Evolutionary conservation across 257 asterid genomes (phyloP).

Genomic region (Leptodermis oblonga): DNA sequence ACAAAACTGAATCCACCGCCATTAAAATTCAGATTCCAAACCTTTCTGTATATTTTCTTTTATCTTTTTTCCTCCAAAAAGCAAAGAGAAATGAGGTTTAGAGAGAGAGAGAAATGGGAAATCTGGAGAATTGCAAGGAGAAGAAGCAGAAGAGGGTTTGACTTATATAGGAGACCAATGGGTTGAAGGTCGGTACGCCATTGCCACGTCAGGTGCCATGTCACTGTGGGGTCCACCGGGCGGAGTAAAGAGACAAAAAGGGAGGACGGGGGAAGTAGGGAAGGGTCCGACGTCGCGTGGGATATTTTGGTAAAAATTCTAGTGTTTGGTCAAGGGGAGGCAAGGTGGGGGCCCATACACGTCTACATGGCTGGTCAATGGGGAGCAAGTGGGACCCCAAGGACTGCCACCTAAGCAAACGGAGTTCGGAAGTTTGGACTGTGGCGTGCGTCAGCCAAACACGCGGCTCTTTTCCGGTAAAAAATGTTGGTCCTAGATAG

Average conservation of each 20-base stretch:
- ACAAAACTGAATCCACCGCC: constrained; percentile 80
- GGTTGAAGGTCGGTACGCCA: not conserved
- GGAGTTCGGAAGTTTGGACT: constrained; percentile 26
- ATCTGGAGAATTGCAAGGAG: constrained; percentile 17
- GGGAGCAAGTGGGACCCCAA: constrained; percentile 45
- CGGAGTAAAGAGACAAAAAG: constrained; percentile 30
- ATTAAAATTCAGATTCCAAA: constrained; percentile 21
- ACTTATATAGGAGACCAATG: constrained; percentile 40
- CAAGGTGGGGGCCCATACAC: constrained; percentile 30
- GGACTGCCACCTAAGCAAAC: constrained; percentile 36
- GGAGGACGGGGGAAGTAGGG: constrained; percentile 32
- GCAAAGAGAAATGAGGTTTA: not conserved
- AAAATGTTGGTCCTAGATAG: constrained; percentile 63
- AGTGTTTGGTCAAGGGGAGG: constrained; percentile 25
- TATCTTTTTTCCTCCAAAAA: not conserved
- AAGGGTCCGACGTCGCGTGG: constrained; percentile 37
- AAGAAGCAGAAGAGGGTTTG: constrained; percentile 23
- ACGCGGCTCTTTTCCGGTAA: constrained; percentile 62
- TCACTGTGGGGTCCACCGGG: constrained; percentile 30
- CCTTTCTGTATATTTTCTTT: not conserved
- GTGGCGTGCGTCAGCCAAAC: constrained; percentile 44
- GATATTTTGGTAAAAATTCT: constrained; percentile 28
- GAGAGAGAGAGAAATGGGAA: not conserved
- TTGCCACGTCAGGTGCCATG: constrained; percentile 48
- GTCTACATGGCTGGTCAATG: constrained; percentile 17